These are phyloP conservation scores for Pseudogymnoascus sp. DNA, from an alignment of 2,329 filamentous ascomycete genomes.

Conservation along the genomic window DNA sequence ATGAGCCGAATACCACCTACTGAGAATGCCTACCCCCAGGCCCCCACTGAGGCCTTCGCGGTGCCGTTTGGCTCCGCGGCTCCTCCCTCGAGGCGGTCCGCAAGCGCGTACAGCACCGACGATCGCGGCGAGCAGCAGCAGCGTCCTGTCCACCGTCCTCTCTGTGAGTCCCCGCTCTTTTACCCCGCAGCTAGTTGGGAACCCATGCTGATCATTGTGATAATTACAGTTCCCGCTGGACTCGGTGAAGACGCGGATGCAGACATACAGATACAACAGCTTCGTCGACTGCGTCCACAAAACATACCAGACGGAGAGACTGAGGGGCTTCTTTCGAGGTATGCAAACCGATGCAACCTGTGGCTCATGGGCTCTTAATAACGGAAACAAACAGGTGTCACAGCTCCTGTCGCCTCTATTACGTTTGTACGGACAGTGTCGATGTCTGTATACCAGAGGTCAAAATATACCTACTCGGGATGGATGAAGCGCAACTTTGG, in stretches of 20 bases:
- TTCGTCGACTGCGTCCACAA: conserved; percentile 68
- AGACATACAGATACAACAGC: conserved; percentile 73
- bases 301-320: conserved; percentile 68
- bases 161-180: conserved; percentile 42
- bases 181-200: conserved; percentile 1
- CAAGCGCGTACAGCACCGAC: conserved; percentile 75
- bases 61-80: conserved; percentile 28
- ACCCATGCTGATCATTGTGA: conserved; percentile 14
- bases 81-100: conserved; percentile 45
- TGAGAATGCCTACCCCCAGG: conserved; percentile 18
- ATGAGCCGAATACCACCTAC: conserved; percentile 31
- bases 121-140: conserved; percentile 70
- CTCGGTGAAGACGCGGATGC: conserved; percentile 85
- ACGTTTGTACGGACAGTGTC: conserved; percentile 71
- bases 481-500: conserved; percentile 62
- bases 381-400: conserved; percentile 50
- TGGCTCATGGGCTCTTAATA: not conserved
- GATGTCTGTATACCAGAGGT: conserved; percentile 72
- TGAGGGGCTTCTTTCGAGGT: conserved; percentile 77
- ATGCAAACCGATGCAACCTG: conserved; percentile 17
- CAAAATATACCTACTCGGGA: conserved; percentile 66
- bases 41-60: conserved; percentile 22
- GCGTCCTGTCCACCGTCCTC: conserved; percentile 68
- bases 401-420: conserved; percentile 72
- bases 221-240: conserved; percentile 63